These are phyloP conservation scores for Xylaria acuta DNA, from an alignment of 495 filamentous ascomycete genomes.

Conservation along the genomic window DNA sequence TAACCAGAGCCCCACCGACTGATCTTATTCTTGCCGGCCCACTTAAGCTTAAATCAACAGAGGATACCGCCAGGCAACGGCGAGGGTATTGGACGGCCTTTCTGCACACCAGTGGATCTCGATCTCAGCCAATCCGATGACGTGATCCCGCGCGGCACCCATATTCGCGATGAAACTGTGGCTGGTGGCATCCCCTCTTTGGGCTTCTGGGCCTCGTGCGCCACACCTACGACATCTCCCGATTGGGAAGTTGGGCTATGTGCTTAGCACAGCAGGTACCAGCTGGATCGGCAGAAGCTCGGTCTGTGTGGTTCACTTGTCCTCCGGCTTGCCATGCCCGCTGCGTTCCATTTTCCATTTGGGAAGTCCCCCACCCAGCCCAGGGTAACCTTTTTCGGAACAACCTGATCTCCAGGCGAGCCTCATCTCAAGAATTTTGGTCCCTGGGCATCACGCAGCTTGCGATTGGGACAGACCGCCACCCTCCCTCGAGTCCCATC, in stretches of 20 bases:
- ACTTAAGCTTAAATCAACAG: constrained; percentile 49
- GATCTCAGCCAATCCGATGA: constrained; percentile 37
- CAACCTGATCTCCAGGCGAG: constrained; percentile 36
- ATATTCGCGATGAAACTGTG: constrained; percentile 22
- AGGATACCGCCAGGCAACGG: constrained; percentile 57
- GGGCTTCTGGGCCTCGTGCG: constrained; percentile 20
- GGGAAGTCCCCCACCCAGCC: constrained; percentile 19
- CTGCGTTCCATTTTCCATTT: background rate
- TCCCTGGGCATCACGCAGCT: constrained; percentile 8
- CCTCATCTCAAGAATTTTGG: constrained; percentile 38
- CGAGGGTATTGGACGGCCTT: constrained; percentile 45
- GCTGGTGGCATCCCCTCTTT: background rate
- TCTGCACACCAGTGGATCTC: constrained; percentile 20
- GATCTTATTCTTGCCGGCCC: constrained; percentile 32
- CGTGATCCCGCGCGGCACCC: constrained; percentile 36
- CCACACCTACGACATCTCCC: background rate
- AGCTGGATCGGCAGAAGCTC: too few species aligned
- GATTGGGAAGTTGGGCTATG: background rate
- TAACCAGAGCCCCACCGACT: constrained; percentile 32
- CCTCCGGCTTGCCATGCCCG: background rate
- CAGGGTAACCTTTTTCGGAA: constrained; percentile 32
- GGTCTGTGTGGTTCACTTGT: too few species aligned
- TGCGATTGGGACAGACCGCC: constrained; percentile 27
- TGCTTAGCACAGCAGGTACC: too few species aligned
- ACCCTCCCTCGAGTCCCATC: constrained; percentile 12